A percentile compares a stretch with the other conserved stretches of the same genome.
Conservation (phyloP, 305 asterid species). For the Solanum hybrid region DNA sequence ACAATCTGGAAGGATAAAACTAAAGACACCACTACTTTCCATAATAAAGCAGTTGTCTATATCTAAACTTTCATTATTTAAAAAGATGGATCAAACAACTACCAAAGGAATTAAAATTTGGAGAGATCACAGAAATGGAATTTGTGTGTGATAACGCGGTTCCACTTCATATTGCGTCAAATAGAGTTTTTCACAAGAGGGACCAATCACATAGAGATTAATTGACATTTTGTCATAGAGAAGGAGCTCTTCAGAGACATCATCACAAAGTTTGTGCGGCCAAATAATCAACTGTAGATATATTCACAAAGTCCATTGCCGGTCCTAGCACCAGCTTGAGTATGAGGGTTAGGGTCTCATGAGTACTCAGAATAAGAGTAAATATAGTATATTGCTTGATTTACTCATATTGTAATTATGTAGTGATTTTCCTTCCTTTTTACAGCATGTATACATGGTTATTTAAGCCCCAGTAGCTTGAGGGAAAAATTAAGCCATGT, state of each 20-base stretch:
- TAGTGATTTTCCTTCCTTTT: background rate
- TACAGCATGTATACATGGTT: background rate
- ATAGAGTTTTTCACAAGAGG: background rate
- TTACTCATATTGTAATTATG: background rate
- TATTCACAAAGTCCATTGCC: background rate
- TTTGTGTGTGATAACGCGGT: background rate
- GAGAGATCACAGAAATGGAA: background rate
- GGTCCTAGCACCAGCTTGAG: background rate
- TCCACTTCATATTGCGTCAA: background rate
- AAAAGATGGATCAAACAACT: background rate
- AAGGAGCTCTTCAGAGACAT: background rate
- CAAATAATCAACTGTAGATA: background rate
- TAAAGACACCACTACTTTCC: background rate
- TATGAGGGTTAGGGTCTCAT: background rate
- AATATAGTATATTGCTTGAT: background rate
- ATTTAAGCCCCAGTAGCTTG: background rate
- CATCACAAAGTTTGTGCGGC: background rate
- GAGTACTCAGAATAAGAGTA: background rate
- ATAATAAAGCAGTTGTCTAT: background rate
- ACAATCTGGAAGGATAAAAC: background rate
- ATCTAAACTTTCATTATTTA: background rate
- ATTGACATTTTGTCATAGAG: background rate
- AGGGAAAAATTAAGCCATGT: background rate
- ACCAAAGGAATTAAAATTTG: background rate
- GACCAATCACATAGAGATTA: background rate